Percentiles rank a stretch among this genome's conserved stretches.
Evolutionary conservation across 495 filamentous ascomycete genomes (phyloP).

Genomic region (Zalerion maritima): DNA sequence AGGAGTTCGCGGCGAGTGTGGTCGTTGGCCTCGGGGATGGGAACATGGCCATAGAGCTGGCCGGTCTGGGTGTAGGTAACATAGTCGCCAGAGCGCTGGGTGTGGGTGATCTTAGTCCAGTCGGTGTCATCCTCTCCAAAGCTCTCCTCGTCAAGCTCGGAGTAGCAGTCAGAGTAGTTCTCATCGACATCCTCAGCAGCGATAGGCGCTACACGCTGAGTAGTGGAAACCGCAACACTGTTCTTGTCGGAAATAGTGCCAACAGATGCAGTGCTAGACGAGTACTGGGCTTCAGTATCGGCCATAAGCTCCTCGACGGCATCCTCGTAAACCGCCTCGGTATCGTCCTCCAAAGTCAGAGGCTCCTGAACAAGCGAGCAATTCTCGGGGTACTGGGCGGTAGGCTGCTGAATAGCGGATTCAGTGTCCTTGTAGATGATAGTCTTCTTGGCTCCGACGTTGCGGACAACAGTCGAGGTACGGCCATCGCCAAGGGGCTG

Average conservation of each 20-base stretch:
- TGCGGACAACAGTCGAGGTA: no score
- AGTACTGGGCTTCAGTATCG: no score
- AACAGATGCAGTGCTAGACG: no score
- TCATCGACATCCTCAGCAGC: no score
- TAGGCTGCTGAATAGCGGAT: slow-evolving; percentile 1
- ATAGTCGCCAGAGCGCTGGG: slow-evolving; percentile 59
- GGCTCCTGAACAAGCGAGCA: no score
- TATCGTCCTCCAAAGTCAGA: slow-evolving; percentile 21
- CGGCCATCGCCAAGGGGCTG: slow-evolving; percentile 6
- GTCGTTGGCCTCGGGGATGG: slow-evolving; percentile 55
- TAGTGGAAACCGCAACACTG: no score
- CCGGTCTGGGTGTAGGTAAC: slow-evolving; percentile 60
- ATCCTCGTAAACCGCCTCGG: slow-evolving; percentile 28
- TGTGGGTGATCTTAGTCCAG: slow-evolving; percentile 67
- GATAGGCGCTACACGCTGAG: no score
- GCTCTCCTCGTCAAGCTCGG: slow-evolving; percentile 61
- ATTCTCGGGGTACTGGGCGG: not conserved
- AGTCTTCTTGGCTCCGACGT: no score
- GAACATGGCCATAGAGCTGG: no score
- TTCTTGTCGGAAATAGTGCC: no score
- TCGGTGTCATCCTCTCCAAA: slow-evolving; percentile 75
- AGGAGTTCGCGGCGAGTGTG: slow-evolving; percentile 52
- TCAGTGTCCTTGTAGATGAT: slow-evolving; percentile 4
- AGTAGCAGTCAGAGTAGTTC: no score
- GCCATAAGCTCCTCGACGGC: slow-evolving; percentile 26